Evolutionary conservation across 306 rosid genomes (phyloP), one percentile per base, ranked within the genome.

Genomic region (Clitoria ternatea): DNA sequence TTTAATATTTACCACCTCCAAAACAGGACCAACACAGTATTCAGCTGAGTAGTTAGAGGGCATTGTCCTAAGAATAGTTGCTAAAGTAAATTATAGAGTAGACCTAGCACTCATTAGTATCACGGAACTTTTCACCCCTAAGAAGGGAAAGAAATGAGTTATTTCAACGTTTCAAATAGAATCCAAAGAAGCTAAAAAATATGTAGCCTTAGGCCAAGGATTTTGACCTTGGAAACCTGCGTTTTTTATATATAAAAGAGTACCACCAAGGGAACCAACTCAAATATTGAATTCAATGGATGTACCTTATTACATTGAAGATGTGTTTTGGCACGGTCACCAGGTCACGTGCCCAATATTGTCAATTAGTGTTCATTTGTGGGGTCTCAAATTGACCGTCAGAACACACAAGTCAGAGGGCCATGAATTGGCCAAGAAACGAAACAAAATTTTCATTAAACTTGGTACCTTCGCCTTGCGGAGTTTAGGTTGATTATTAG

Each of bases 211-310:
- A 52, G 52, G 69, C 27, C 72, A 32, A 4, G 84, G 67, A 84
- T 84, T 84, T 89, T 82, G 89, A 89, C 90, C 56, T 82, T 72
- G 36, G 70, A 82, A 65, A 8, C 36, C 77, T 45, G 48, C 15
- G 20, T 42, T 47, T 35, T 43, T 61, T 10, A 4, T 26, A 12
- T 54, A 11, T 18, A 9, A 26, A 13, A 24, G 32, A 72, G 55
- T 71, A 45, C 22, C 13, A 4, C 10, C n/a, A n/a, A n/a, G 15
- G 26, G 60, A 77, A 76, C 45, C 9, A 72, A n/a, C n/a, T n/a
- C n/a, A n/a, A n/a, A n/a, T n/a, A n/a, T n/a, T n/a, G n/a, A n/a
- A 70, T 69, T 70, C 61, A 59, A 70, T 71, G 80, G 50, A 67
- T 43, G 80, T 53, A 61, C 57, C 80, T 44, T 39, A 44, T 42